Base-by-base conservation (phyloP, 2,329 filamentous ascomycete genomes). In the Lomentospora prolificans region DNA sequence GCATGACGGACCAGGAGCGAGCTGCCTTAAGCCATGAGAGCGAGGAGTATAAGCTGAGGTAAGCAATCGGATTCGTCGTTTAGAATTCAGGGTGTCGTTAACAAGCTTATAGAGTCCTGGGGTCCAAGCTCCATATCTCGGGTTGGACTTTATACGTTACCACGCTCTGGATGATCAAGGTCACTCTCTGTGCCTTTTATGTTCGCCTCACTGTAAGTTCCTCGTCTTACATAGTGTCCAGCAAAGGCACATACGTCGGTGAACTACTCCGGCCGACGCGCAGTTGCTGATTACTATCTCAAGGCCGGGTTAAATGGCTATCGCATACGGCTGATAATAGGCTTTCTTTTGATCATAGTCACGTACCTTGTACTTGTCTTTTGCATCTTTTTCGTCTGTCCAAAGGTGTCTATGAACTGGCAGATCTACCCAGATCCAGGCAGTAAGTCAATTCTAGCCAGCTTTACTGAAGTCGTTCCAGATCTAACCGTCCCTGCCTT, bases 161-260 rank as follows among this genome's bases (percentile, higher is more conserved):
- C 0, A 62, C 79, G 1, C 60, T 81, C 1, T 81, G 79, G 78
- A 59, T 73, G 4, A 61, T 81, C 58, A 82, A 82, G 62, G 64
- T 69, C 1, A 78, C 76, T 57, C 74, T 79, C 69, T 70, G 73
- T 8, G 67, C 77, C 31, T 80, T 78, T 60, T 81, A 80, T 62
- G 68, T 71, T 9, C 69, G 78, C 53, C 66, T 81, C 14, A 78
- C 75, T 63, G 64, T 77, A 60, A 17, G 66, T 57, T n/a, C n/a
- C n/a, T n/a, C n/a, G n/a, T n/a, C n/a, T n/a, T n/a, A n/a, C n/a
- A n/a, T n/a, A n/a, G n/a, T n/a, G n/a, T n/a, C n/a, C 48, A 51
- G 17, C 12, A 17, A 19, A n/a, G 12, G 24, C 48, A 51, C 7
- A 17, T 14, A 22, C 22, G 8, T 31, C 31, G 9, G 51, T 14